Percentiles rank a stretch among this genome's conserved stretches.
Conservation (phyloP, 306 rosid genomes). For the Vicia sativa region DNA sequence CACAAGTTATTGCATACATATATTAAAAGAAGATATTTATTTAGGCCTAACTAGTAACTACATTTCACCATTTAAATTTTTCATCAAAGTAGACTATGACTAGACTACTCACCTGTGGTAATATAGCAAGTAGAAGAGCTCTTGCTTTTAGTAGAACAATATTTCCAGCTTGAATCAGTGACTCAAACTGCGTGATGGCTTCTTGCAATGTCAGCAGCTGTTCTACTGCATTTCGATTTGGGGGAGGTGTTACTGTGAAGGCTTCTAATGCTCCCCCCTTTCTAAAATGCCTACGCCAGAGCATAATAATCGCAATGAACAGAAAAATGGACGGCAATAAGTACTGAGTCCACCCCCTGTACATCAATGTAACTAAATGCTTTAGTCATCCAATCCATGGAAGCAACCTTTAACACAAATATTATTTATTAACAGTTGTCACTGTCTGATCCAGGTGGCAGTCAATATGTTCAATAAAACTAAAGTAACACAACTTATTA, state of each 20-base stretch:
- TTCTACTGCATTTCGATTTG: conserved; percentile 80
- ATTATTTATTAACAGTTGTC: conserved; percentile 33
- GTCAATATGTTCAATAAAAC: conserved; percentile 27
- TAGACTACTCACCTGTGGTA: conserved; percentile 70
- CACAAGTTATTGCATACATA: conserved; percentile 26
- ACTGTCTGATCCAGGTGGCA: conserved; percentile 33
- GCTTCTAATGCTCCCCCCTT: conserved; percentile 63
- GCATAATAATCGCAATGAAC: conserved; percentile 63
- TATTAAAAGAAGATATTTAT: conserved; percentile 1
- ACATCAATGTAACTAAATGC: conserved; percentile 36
- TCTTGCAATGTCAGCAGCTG: conserved; percentile 86
- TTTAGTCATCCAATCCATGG: conserved; percentile 28
- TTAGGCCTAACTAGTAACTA: conserved; percentile 14
- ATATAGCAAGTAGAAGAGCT: conserved; percentile 81
- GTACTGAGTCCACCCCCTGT: conserved; percentile 91
- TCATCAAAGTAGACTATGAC: not conserved
- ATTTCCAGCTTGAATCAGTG: conserved; percentile 79
- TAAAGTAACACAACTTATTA: conserved; percentile 12
- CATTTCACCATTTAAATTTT: conserved; percentile 20
- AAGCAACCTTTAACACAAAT: conserved; percentile 35
- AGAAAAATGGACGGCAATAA: conserved; percentile 64
- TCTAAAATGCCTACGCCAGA: conserved; percentile 67
- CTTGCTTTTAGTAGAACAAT: conserved; percentile 80
- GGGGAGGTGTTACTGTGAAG: conserved; percentile 68
- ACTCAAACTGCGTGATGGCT: conserved; percentile 74